Base-by-base conservation (phyloP, 1,284 basidiomycete species). In the Cryptococcus deneoformans region DNA sequence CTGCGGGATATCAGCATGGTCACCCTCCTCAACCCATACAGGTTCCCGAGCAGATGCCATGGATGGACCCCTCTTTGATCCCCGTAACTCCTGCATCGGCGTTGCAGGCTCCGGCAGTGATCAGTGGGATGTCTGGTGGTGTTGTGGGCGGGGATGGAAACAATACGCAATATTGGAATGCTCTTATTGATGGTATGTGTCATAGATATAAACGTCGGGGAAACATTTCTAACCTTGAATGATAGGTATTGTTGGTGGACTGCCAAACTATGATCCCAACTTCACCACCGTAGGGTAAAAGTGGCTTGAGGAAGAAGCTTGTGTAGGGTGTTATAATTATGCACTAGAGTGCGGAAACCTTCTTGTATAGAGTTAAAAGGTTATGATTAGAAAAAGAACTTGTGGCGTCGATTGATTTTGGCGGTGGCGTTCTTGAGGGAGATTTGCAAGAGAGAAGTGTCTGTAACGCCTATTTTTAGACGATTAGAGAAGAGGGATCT, bases 111-210 rank as follows among this genome's bases (percentile, higher is more conserved):
- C 35, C 45, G 16, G 52, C 47, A 6, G 16, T 49, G 16, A 46
- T 47, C 37, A 40, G 50, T 16, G 48, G 42, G 34, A 24, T 59
- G 11, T n/a, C 14, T 1, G 46, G 35, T 35, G 34, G 20, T 9
- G 14, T 35, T 14, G 59, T 35, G 16, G 46, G 46, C 7, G 50
- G 44, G 9, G 64, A 65, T 38, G 66, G 66, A 9, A 71, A 68
- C 52, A 63, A 59, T 42, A 47, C 44, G 8, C 59, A 66, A 52
- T 73, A 62, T 48, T 73, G 72, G 72, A 65, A 72, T 51, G 65
- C 59, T 6, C 56, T 73, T 12, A 64, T 71, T 5, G 69, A 73
- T 57, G 65, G 72, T 71, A 49, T 60, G 67, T 66, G 7, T 47
- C n/a, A 1, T 24, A 35, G 45, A 39, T 37, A 16, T 36, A 14